Conservation (phyloP, 139 green algal species). For the Mesotaenium endlicherianum region DNA sequence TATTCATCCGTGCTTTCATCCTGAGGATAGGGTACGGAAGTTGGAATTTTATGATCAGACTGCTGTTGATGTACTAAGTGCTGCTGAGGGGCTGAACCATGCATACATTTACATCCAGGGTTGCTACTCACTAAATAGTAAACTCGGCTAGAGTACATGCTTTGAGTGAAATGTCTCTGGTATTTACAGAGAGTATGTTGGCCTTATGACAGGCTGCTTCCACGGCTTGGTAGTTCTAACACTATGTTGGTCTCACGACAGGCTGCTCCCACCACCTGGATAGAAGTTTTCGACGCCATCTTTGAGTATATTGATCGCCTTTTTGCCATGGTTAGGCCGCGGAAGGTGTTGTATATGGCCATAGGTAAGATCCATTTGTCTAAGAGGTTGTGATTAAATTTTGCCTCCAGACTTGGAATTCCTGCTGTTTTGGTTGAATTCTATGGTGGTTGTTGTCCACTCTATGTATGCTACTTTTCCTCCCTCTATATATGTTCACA, state of each 20-base stretch:
- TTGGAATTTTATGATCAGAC: too few species aligned
- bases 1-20: slow-evolving; percentile 99
- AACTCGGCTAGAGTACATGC: too few species aligned
- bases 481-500: not conserved
- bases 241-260: slow-evolving; percentile 4
- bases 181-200: too few species aligned
- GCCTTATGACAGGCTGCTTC: too few species aligned
- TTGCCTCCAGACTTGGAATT: too few species aligned
- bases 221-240: not conserved
- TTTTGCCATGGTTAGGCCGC: slow-evolving; percentile 91
- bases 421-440: too few species aligned
- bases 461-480: not conserved
- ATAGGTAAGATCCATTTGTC: slow-evolving; percentile 73
- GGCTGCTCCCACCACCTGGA: slow-evolving; percentile 85
- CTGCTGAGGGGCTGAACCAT: not conserved
- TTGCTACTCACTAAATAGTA: too few species aligned
- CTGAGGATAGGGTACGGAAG: slow-evolving; percentile 79
- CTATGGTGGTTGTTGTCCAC: not conserved
- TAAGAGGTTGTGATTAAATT: not conserved
- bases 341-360: slow-evolving; percentile 96
- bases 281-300: slow-evolving; percentile 95
- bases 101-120: too few species aligned
- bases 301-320: slow-evolving; percentile 99
- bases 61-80: too few species aligned
- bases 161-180: too few species aligned